Percentiles rank a stretch among this genome's conserved stretches.
Evolutionary conservation across 2,329 filamentous ascomycete species (phyloP).

Genomic region (Colletotrichum liriopes): DNA sequence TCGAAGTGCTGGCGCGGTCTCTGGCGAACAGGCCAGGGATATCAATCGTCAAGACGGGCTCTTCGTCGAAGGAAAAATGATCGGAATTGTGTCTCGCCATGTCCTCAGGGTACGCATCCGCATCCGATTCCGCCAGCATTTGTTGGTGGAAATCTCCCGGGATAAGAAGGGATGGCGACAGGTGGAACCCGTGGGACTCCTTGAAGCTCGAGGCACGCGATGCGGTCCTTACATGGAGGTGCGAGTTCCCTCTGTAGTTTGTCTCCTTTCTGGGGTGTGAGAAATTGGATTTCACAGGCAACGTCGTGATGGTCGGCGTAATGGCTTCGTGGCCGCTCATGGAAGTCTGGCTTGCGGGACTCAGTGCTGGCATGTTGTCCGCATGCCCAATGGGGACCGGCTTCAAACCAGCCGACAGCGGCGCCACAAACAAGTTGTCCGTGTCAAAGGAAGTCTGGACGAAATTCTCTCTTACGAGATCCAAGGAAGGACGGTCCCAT

Average conservation of each 20-base stretch:
- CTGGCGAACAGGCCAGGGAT: conserved; percentile 52
- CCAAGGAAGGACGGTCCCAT: conserved; percentile 73
- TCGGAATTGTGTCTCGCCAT: conserved; percentile 50
- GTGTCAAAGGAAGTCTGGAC: conserved; percentile 47
- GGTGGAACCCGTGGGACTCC: conserved; percentile 71
- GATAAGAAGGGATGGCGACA: conserved; percentile 76
- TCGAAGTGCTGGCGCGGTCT: conserved; percentile 69
- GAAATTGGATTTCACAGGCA: conserved; percentile 64
- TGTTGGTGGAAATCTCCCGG: conserved; percentile 72
- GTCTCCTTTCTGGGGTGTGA: conserved; percentile 62
- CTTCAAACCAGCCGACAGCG: conserved; percentile 38
- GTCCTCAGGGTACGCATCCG: conserved; percentile 52
- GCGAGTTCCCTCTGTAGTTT: conserved; percentile 48
- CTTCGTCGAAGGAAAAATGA: conserved; percentile 53
- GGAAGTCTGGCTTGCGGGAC: conserved; percentile 65
- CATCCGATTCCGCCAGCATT: conserved; percentile 53
- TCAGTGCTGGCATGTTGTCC: conserved; percentile 65
- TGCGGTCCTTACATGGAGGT: conserved; percentile 56
- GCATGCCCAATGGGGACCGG: conserved; percentile 45
- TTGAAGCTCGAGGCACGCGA: conserved; percentile 70
- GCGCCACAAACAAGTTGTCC: conserved; percentile 22
- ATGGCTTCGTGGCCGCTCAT: conserved; percentile 60
- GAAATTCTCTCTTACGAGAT: conserved; percentile 56
- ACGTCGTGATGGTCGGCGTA: conserved; percentile 58
- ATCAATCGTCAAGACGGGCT: conserved; percentile 55